phyloP scores from a whole-genome alignment of 2,329 filamentous ascomycete genomes.

The Aspergillus sp. region DNA sequence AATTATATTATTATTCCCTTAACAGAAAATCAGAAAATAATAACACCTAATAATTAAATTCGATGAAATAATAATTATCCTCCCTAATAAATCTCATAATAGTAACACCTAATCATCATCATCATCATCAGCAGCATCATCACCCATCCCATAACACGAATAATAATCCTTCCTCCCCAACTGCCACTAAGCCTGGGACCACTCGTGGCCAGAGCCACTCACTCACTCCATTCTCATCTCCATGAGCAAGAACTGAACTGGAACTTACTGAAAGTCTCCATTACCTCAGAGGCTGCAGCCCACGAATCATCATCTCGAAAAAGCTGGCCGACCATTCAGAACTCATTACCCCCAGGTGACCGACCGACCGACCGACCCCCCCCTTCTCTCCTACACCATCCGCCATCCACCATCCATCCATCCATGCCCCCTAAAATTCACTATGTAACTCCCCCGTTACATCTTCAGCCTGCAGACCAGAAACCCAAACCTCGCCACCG shows the following conservation, averaged over 20 bases:
- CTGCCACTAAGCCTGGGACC: conserved; percentile 2
- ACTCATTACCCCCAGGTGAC: neutral
- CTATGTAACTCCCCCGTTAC: conserved; percentile 15
- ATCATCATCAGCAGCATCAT: neutral
- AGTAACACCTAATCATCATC: conserved; percentile 7
- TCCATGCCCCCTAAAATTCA: neutral
- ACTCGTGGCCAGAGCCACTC: conserved; percentile 14
- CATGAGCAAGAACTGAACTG: too few relatives aligned
- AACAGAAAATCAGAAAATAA: too few relatives aligned
- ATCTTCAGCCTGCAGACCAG: conserved; percentile 10
- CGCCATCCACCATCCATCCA: too few relatives aligned
- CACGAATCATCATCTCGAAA: conserved; percentile 2
- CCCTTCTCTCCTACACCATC: neutral
- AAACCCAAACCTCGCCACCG: neutral
- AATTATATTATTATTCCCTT: too few relatives aligned
- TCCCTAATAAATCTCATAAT: conserved; percentile 6
- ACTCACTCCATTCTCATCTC: neutral
- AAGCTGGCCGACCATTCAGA: neutral
- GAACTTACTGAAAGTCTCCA: neutral
- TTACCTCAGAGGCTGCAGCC: conserved; percentile 6
- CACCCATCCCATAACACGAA: neutral
- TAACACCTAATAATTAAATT: neutral
- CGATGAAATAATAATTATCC: conserved; percentile 5
- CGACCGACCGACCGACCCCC: too few relatives aligned
- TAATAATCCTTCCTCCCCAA: neutral